Evolutionary conservation across 352 stramenopile genomes (phyloP).

Genomic region (Phytopythium vexans): DNA sequence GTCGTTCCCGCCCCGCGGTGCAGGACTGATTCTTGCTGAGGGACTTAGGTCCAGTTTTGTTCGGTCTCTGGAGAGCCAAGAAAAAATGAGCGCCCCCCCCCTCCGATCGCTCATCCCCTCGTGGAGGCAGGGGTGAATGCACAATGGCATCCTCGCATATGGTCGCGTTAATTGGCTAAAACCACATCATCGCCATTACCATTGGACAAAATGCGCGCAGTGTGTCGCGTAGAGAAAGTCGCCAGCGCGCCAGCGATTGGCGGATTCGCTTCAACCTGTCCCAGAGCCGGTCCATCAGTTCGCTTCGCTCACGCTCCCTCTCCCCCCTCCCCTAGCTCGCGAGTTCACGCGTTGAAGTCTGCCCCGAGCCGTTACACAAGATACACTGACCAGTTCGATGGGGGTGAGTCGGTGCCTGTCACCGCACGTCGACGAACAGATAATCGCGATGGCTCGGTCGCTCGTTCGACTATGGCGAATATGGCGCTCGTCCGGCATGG

Average conservation of each 20-base stretch:
- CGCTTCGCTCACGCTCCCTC: constrained; percentile 1
- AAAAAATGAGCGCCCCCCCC: constrained; percentile 7
- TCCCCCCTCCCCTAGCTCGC: constrained; percentile 11
- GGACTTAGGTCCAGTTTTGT: constrained; percentile 12
- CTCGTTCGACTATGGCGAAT: no score
- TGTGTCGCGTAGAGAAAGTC: constrained; percentile 11
- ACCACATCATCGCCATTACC: constrained; percentile 3
- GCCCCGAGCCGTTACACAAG: no score
- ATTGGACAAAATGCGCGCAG: constrained; percentile 5
- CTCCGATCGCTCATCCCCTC: constrained; percentile 1
- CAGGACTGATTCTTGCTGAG: neutral
- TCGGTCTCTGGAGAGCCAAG: constrained; percentile 11
- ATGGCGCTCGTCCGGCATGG: no score
- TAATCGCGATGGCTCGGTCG: no score
- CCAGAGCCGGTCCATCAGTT: constrained; percentile 11
- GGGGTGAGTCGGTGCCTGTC: neutral
- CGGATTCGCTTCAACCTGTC: constrained; percentile 38
- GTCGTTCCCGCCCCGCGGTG: neutral
- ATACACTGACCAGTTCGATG: neutral
- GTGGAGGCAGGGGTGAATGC: constrained; percentile 5
- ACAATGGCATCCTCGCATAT: neutral
- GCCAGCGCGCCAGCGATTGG: constrained; percentile 2
- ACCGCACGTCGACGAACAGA: no score
- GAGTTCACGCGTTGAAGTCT: constrained; percentile 10
- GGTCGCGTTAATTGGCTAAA: constrained; percentile 8